These are phyloP conservation scores for Coniferiporia sulphurascens DNA, from an alignment of 1,284 basidiomycete species.

Conservation along the genomic window DNA sequence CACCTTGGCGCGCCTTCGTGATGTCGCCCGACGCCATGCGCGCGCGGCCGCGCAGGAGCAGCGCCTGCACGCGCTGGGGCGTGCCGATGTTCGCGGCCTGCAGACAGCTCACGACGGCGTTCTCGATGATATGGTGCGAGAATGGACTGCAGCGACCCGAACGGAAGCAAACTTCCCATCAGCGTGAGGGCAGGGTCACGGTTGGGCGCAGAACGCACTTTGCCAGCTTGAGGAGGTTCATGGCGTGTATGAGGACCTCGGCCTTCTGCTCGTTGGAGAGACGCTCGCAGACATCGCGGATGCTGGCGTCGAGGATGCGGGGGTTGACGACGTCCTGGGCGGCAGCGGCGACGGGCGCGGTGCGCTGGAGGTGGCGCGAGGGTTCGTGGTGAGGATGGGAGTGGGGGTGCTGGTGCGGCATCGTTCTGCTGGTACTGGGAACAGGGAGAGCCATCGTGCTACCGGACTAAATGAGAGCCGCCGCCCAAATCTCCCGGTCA, in stretches of 20 bases:
- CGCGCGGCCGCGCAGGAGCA: slow-evolving; percentile 57
- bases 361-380: slow-evolving; percentile 13
- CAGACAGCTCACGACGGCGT: slow-evolving; percentile 66
- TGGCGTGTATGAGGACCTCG: slow-evolving; percentile 58
- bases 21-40: slow-evolving; percentile 54
- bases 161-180: slow-evolving; percentile 9
- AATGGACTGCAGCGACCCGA: slow-evolving; percentile 27
- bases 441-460: not conserved
- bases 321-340: slow-evolving; percentile 58
- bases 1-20: slow-evolving; percentile 63
- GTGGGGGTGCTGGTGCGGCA: slow-evolving; percentile 15
- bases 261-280: slow-evolving; percentile 61
- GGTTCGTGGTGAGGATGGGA: slow-evolving; percentile 19
- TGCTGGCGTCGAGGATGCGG: slow-evolving; percentile 65
- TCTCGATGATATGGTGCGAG: slow-evolving; percentile 63
- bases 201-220: slow-evolving; percentile 28
- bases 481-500: not conserved
- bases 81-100: slow-evolving; percentile 48
- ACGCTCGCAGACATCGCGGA: slow-evolving; percentile 54
- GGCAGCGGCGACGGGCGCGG: not conserved
- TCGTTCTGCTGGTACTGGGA: not conserved
- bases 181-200: slow-evolving; percentile 22
- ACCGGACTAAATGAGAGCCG: not conserved
- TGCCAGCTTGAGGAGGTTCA: slow-evolving; percentile 45
- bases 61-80: slow-evolving; percentile 52